Base-by-base conservation (phyloP, 2,329 filamentous ascomycete species). In the Colletotrichum tropicicola region DNA sequence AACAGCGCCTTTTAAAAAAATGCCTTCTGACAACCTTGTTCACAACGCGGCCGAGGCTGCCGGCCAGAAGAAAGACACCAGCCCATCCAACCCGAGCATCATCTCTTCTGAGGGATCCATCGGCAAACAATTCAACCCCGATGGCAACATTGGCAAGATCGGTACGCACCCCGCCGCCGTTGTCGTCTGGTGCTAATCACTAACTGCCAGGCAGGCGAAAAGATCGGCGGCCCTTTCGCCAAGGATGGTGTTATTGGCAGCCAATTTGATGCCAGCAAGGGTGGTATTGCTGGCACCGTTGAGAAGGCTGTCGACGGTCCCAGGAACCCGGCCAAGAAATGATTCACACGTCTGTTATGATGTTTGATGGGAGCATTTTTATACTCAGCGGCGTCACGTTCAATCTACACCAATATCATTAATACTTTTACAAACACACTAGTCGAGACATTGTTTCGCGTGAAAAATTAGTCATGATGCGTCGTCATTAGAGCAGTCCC, bases 91-190 rank as follows among this genome's bases (percentile, higher is more conserved):
- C 12, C 62, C 62, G 2, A 65, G 62, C 17, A 21, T 65, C 8
- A 65, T 65, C 19, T 65, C 62, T 0, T 65, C 62, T 1, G 62
- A 62, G 21, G 62, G 62, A 3, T 57, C 58, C 6, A 56, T 65
- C 15, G 62, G 62, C 28, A 61, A 56, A n/a, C 62, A 65, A 1
- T 65, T 65, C 57, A 65, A 65, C 51, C 62, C 62, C 3, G 62
- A 65, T 1, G 62, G 62, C 1, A 65, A 65, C 17, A 35, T 65
- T 6, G 62, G 62, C 6, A 57, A 65, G 44, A 65, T 65, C 5
- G 62, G 62, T 65, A 17, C 37, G 32, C 17, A 19, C 5, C 2
- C 3, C 3, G 4, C 4, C 17, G 25, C 15, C 2, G 17, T 45
- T 13, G 35, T 25, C 6, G 43, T 13, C 2, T 17, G 7, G 5